These are phyloP conservation scores for Solanum rostratum DNA, from an alignment of 257 asterid species.

Conservation along the genomic window DNA sequence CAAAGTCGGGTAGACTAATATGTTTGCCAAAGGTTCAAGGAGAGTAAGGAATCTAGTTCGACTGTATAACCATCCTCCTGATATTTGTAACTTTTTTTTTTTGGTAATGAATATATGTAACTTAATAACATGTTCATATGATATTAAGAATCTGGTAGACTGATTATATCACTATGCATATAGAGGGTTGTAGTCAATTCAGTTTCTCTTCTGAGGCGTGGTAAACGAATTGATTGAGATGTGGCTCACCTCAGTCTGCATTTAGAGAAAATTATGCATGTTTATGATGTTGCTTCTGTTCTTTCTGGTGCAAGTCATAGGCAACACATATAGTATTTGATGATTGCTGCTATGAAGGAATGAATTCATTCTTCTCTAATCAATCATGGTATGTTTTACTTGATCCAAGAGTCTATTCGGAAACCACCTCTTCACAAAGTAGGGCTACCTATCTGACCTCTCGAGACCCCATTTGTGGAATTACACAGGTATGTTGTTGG, in stretches of 20 bases:
- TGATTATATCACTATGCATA: background rate
- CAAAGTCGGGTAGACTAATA: background rate
- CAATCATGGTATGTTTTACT: background rate
- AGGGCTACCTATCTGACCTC: background rate
- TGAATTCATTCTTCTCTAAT: background rate
- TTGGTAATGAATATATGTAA: too few relatives aligned
- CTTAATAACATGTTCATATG: background rate
- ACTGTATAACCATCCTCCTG: background rate
- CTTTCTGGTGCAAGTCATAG: background rate
- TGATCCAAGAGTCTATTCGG: background rate
- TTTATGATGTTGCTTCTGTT: background rate
- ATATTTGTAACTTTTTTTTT: too few relatives aligned
- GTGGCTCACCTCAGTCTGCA: background rate
- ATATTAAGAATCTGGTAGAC: background rate
- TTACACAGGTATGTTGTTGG: too few relatives aligned
- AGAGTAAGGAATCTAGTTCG: background rate
- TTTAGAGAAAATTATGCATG: background rate
- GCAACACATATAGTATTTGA: background rate
- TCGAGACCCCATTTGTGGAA: too few relatives aligned
- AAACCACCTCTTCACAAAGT: background rate
- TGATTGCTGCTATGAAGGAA: background rate
- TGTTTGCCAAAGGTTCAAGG: background rate
- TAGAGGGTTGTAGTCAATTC: background rate
- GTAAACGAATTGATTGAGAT: background rate
- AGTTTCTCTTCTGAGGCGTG: background rate